Conservation (phyloP, 2,329 filamentous ascomycete species). For the Rhinocladiella similis region DNA sequence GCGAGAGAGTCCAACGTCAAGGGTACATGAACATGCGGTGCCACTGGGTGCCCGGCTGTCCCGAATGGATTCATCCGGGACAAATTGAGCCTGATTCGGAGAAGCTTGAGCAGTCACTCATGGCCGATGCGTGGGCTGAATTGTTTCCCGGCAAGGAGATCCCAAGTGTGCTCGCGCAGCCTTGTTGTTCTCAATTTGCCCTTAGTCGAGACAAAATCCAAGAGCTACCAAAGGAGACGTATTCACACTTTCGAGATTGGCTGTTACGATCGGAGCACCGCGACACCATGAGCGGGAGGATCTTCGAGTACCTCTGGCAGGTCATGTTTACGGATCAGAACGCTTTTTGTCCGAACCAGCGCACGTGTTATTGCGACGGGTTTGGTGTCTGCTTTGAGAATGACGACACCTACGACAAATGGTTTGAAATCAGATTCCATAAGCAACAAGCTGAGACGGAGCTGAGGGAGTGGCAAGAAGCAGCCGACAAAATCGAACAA, state of each 20-base stretch:
- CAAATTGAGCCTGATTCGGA: slow-evolving; percentile 37
- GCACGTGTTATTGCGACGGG: slow-evolving; percentile 64
- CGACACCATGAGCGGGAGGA: slow-evolving; percentile 58
- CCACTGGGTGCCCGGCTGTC: slow-evolving; percentile 59
- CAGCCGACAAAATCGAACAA: slow-evolving; percentile 38
- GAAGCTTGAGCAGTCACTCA: slow-evolving; percentile 49
- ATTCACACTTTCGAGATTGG: slow-evolving; percentile 62
- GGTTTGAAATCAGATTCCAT: slow-evolving; percentile 47
- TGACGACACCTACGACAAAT: slow-evolving; percentile 50
- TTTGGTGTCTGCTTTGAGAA: slow-evolving; percentile 63
- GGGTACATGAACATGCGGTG: slow-evolving; percentile 65
- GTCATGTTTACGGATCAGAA: slow-evolving; percentile 57
- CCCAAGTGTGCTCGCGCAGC: slow-evolving; percentile 56
- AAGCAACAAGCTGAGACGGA: slow-evolving; percentile 44
- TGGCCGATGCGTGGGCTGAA: slow-evolving; percentile 49
- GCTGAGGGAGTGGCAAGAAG: slow-evolving; percentile 42
- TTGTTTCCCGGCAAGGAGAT: slow-evolving; percentile 47
- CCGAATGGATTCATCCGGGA: slow-evolving; percentile 57
- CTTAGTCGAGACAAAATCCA: slow-evolving; percentile 59
- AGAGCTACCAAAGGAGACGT: slow-evolving; percentile 53
- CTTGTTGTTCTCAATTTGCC: slow-evolving; percentile 62
- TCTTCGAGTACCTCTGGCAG: slow-evolving; percentile 67
- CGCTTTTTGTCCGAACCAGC: slow-evolving; percentile 49
- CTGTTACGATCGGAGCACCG: slow-evolving; percentile 56
- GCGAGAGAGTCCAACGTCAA: slow-evolving; percentile 51